Conservation (phyloP, 2,329 filamentous ascomycete genomes). For the Stachybotrys elegans region DNA sequence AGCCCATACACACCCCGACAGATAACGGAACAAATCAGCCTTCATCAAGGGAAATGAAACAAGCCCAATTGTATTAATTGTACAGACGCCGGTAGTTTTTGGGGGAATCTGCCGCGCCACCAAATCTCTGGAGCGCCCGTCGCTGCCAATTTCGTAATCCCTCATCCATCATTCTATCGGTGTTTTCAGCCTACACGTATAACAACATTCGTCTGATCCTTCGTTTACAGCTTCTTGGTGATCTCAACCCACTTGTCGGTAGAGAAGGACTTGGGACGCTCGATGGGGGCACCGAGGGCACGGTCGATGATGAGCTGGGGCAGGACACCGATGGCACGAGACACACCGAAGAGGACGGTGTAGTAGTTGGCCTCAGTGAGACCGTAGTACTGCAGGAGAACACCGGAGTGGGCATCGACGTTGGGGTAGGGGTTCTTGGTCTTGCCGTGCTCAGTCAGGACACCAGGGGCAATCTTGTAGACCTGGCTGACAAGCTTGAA, state of each 20-base stretch:
- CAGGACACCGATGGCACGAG: slow-evolving; percentile 94
- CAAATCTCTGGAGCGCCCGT: not conserved
- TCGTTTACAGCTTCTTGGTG: slow-evolving; percentile 77
- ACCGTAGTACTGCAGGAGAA: slow-evolving; percentile 99
- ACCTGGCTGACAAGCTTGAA: slow-evolving; percentile 99
- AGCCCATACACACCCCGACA: not conserved
- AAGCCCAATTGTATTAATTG: not conserved
- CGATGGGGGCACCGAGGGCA: slow-evolving; percentile 91
- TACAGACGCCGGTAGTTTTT: slow-evolving; percentile 1
- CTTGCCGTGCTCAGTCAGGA: slow-evolving; percentile 99
- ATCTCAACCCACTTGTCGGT: slow-evolving; percentile 96
- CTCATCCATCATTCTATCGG: slow-evolving; percentile 1
- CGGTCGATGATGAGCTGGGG: slow-evolving; percentile 99
- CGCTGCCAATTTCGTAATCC: not conserved
- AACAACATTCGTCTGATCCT: not conserved
- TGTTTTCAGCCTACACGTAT: slow-evolving; percentile 4
- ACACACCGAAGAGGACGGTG: slow-evolving; percentile 99
- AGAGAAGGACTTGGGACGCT: slow-evolving; percentile 98
- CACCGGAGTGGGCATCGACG: slow-evolving; percentile 97
- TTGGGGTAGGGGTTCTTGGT: slow-evolving; percentile 99
- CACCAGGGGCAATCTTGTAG: slow-evolving; percentile 98
- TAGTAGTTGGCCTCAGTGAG: slow-evolving; percentile 99
- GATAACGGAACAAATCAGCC: not conserved
- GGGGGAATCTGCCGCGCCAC: not conserved
- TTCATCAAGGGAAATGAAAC: not conserved